Conservation (phyloP, 83 land plant genomes). For the Diphasiastrum complanatum region DNA sequence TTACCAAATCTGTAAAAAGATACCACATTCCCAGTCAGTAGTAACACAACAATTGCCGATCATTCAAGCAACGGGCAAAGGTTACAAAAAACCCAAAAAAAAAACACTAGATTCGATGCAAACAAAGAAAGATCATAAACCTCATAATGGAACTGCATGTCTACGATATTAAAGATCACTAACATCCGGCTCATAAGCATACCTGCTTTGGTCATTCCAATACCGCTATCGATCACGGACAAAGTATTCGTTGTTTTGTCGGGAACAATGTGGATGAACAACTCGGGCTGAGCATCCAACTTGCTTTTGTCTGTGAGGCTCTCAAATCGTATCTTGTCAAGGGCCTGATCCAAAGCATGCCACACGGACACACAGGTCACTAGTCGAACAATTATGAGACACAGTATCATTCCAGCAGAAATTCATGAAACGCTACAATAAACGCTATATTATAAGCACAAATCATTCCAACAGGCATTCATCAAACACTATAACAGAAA, state of each 20-base stretch:
- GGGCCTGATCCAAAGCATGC: slow-evolving; percentile 58
- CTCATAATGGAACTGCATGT: no score
- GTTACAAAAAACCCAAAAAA: not conserved
- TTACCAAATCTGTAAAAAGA: slow-evolving; percentile 47
- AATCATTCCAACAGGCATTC: no score
- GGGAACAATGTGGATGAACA: slow-evolving; percentile 54
- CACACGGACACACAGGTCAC: not conserved
- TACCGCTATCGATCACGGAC: slow-evolving; percentile 57
- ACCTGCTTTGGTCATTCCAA: slow-evolving; percentile 79
- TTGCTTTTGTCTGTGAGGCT: slow-evolving; percentile 66
- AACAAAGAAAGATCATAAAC: not conserved
- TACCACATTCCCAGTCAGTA: not conserved
- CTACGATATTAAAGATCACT: no score
- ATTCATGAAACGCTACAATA: not conserved
- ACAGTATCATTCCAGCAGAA: not conserved
- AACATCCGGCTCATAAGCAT: not conserved
- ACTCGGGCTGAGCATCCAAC: slow-evolving; percentile 63
- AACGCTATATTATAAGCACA: no score
- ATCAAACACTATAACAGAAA: not conserved
- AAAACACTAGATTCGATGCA: not conserved
- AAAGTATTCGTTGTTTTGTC: slow-evolving; percentile 63
- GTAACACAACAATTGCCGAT: not conserved
- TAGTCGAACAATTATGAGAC: slow-evolving; percentile 1
- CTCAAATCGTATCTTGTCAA: slow-evolving; percentile 68
- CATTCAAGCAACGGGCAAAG: not conserved